Base-by-base conservation (phyloP, 164 flowering plant species). In the Litsea cubeba region DNA sequence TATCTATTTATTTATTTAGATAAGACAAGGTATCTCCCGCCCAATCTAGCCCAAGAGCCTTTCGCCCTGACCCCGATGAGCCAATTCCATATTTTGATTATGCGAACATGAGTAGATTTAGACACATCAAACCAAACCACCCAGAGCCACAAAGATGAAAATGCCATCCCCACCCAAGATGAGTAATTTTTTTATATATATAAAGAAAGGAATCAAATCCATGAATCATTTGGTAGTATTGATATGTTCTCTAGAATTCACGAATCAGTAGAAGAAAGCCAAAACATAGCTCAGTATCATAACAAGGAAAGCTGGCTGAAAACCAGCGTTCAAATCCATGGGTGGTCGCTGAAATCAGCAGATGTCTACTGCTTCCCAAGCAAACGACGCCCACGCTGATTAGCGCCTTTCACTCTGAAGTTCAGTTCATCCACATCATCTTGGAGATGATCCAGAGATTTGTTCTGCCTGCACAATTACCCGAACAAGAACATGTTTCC, bases 401-500 rank as follows among this genome's bases (percentile, higher is more conserved):
- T 88, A 28, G 94, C 93, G 68, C 84, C 88, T 74, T 79, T 81
- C 24, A 92, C 87, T 30, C 98, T 82, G 65, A 57, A 35, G 73
- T 81, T 83, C 18, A 94, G 73, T 79, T 84, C 96, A 0, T 89
- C 93, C 69, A 86, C 87, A 79, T 94, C 98, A 46, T 78, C 87
- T 30, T 80, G 15, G 17, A 91, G 50, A 82, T 79, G 83, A 76
- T 87, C 90, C 76, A 92, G 75, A 35, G 86, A 86, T 72, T 88
- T 81, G 78, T 87, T 89, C 69, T 94, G 97, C 84, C 97, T 94
- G 92, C 81, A 40, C 46, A 86, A 72, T 46, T 24, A 60, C 51
- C 65, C 57, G n/a, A 54, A 57, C 26, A 23, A 30, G 46, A 66
- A 15, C 69, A 26, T 26, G 20, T 26, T 6, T 26, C 26, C 12